Evolutionary conservation across 2,329 filamentous ascomycete genomes (phyloP), one percentile per base, ranked within the genome.

Genomic region (Colletotrichum tanaceti): DNA sequence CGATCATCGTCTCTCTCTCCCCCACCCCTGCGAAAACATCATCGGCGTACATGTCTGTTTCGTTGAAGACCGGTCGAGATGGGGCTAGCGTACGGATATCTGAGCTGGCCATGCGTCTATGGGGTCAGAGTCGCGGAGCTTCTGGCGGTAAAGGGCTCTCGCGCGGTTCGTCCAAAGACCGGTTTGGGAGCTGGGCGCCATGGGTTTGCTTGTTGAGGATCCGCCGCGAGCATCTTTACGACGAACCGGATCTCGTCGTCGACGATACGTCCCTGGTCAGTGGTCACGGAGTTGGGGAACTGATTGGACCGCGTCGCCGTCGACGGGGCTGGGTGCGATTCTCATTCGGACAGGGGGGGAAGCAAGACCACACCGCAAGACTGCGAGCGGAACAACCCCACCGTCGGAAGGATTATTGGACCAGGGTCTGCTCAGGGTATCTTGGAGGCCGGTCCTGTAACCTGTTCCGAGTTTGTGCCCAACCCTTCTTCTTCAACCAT

Each of bases 281-380:
- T 35, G 46, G 47, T 20, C 18, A 1, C 9, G 4, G 38, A n/a
- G 54, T 59, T 18, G 41, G 54, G 61, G 54, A 35, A 22, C 32
- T 59, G 47, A 68, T 68, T 68, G 65, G 65, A n/a, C 39, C 35
- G 54, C 44, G 16, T 22, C 28, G 24, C 22, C n/a, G 20, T 44
- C 32, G 14, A 68, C 54, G 49, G 46, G 53, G 62, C 46, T 50
- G 62, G 62, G 55, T 5, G 20, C 10, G 38, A n/a, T 39, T n/a
- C n/a, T n/a, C n/a, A n/a, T n/a, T 52, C 6, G 18, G 57, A 57
- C 66, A 57, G 20, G 62, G 66, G 65, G 9, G 24, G 24, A 32
- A 32, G 4, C 9, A 43, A 20, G 32, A 47, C 47, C 61, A 65
- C 65, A 68, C 65, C 65, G 65, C 65, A 68, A 68, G 61, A 68